Conservation (phyloP, 2,329 filamentous ascomycete species). For the Leptographium lundbergii region DNA sequence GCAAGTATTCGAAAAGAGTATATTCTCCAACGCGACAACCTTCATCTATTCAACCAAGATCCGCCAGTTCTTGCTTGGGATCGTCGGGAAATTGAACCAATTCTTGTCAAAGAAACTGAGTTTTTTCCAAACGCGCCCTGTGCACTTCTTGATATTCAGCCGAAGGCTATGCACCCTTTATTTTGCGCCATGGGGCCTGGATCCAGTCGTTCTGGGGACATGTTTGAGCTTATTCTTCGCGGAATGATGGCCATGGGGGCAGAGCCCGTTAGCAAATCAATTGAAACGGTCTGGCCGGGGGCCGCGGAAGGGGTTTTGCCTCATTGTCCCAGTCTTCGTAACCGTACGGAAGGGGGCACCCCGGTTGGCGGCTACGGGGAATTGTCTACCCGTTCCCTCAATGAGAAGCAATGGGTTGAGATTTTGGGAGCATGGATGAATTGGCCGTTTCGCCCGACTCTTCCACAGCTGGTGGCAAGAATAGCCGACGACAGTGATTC, state of each 20-base stretch:
- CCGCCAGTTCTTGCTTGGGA: conserved; percentile 54
- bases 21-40: conserved; percentile 35
- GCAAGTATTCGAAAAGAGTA: conserved; percentile 9
- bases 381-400: conserved; percentile 35
- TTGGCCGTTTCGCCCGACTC: conserved; percentile 51
- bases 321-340: conserved; percentile 33
- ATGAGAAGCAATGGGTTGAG: conserved; percentile 41
- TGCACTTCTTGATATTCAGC: conserved; percentile 54
- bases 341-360: conserved; percentile 34
- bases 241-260: conserved; percentile 23
- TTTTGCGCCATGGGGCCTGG: conserved; percentile 31
- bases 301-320: conserved; percentile 40
- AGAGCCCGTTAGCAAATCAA: conserved; percentile 25
- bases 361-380: conserved; percentile 24
- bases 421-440: conserved; percentile 46
- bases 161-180: conserved; percentile 36
- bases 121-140: conserved; percentile 51
- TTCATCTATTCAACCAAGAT: conserved; percentile 34
- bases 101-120: conserved; percentile 45
- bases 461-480: conserved; percentile 33
- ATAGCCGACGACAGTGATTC: conserved; percentile 18
- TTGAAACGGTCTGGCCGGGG: conserved; percentile 46
- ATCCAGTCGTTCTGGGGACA: conserved; percentile 30
- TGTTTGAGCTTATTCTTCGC: conserved; percentile 38
- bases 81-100: conserved; percentile 55